Base-by-base conservation (phyloP, 2,329 filamentous ascomycete species). In the Ophioceras dolichostomum region DNA sequence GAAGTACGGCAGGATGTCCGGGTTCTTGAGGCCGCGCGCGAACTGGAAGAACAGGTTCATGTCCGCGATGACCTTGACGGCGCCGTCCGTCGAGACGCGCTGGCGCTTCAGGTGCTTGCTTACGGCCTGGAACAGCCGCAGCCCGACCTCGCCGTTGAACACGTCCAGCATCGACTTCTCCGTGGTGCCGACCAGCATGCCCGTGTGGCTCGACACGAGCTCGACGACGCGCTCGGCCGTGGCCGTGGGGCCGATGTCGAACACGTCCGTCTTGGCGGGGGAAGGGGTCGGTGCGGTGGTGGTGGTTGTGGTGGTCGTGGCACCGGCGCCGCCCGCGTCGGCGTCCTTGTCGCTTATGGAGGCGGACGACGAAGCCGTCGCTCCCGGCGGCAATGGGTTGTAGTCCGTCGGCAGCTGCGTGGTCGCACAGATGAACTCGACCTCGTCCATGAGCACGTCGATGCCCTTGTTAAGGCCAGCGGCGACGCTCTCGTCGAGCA, bases 31-130 rank as follows among this genome's bases (percentile, higher is more conserved):
- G 17, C 31, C 16, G 42, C 79, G 69, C 43, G 95, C 76, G 60
- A 89, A 96, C 37, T 79, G 69, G 54, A 85, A 85, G 64, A 95
- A 96, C 40, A 91, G 75, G 53, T 91, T 94, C 76, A 94, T 93
- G 64, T 98, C 91, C 43, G 86, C 87, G 53, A 98, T 96, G 45
- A 98, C 73, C 57, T 83, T 88, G 54, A 96, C 76, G 16, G 91
- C 85, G 39, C 91, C 91, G 43, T 86, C 80, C 19, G 86, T 84
- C 54, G 81, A 89, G 59, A 98, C 76, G 39, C 91, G 80, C 65
- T 96, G 91, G 9, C 89, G 82, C 65, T 98, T 98, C 47, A 98
- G 73, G 60, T 98, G 91, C 62, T 98, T 98, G 70, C 89, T 95
- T 36, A 98, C 68, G 14, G 85, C 83, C 16, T 82, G 79, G 61